These are phyloP conservation scores for Termitomyces sp. DNA, from an alignment of 768 basidiomycete species.

Conservation along the genomic window DNA sequence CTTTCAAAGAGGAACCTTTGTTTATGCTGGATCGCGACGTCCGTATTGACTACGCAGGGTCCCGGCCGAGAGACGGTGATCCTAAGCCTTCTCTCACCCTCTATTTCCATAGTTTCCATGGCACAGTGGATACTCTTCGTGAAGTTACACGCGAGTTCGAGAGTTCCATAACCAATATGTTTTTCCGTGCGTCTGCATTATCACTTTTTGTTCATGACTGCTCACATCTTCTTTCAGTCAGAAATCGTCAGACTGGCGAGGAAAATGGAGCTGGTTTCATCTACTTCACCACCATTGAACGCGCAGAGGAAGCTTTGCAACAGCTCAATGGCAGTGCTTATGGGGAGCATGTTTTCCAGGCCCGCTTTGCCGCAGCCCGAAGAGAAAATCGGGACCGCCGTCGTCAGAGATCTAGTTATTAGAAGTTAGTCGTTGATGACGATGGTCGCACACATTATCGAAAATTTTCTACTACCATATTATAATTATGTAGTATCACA, in stretches of 20 bases:
- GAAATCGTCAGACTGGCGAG: slow-evolving; percentile 24
- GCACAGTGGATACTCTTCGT: slow-evolving; percentile 19
- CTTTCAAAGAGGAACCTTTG: slow-evolving; percentile 38
- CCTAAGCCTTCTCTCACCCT: slow-evolving; percentile 22
- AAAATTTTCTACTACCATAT: neutral
- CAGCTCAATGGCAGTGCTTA: slow-evolving; percentile 29
- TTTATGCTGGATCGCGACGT: slow-evolving; percentile 41
- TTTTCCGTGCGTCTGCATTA: slow-evolving; percentile 22
- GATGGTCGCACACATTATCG: neutral
- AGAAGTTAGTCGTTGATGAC: neutral
- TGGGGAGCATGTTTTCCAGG: slow-evolving; percentile 28
- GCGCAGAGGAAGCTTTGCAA: slow-evolving; percentile 43
- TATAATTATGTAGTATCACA: neutral
- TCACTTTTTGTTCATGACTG: neutral
- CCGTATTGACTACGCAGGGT: slow-evolving; percentile 31
- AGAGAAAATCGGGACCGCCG: neutral
- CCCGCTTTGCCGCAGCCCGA: slow-evolving; percentile 33
- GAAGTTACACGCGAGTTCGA: slow-evolving; percentile 19
- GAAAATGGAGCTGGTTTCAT: slow-evolving; percentile 40
- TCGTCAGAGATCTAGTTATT: too few species aligned
- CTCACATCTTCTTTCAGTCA: slow-evolving; percentile 20
- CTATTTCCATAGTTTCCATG: slow-evolving; percentile 23
- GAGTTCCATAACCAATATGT: slow-evolving; percentile 20
- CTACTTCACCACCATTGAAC: slow-evolving; percentile 40
- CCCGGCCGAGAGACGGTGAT: neutral